A percentile compares a stretch with the other conserved stretches of the same genome.
These are phyloP conservation scores for Diaporthe batatas DNA, from an alignment of 2,329 filamentous ascomycete genomes.

Conservation along the genomic window DNA sequence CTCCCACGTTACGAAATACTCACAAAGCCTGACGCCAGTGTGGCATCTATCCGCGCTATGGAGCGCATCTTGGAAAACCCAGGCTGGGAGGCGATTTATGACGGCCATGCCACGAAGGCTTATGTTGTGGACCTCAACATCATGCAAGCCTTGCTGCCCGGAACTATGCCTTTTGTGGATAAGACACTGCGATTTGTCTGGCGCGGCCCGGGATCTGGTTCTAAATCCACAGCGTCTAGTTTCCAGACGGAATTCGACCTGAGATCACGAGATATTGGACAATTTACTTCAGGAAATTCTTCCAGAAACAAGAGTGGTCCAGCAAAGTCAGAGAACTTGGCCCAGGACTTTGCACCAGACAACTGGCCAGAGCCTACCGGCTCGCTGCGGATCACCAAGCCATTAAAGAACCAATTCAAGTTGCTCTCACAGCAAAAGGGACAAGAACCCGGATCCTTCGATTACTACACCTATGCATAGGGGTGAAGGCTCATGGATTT, in stretches of 20 bases:
- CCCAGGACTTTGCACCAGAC: background rate
- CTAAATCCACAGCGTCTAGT: background rate
- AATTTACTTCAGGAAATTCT: background rate
- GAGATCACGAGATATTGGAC: background rate
- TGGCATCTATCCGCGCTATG: background rate
- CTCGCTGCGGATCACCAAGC: background rate
- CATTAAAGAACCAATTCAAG: conserved; percentile 12
- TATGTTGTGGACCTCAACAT: conserved; percentile 36
- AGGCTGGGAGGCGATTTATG: conserved; percentile 27
- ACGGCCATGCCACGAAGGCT: background rate
- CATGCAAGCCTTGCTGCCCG: conserved; percentile 32
- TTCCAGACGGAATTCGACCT: background rate
- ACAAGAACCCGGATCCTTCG: background rate
- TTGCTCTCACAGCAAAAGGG: conserved; percentile 38
- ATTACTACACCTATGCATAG: conserved; percentile 24
- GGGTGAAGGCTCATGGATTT: conserved; percentile 29
- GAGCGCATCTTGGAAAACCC: conserved; percentile 12
- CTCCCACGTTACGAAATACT: conserved; percentile 31
- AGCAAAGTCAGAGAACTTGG: background rate
- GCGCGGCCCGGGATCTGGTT: background rate
- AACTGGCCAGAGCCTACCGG: conserved; percentile 13
- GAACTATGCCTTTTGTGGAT: conserved; percentile 22
- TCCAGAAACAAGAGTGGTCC: background rate
- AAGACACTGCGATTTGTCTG: conserved; percentile 25
- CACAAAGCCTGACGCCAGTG: conserved; percentile 4